Evolutionary conservation across 805 yeast genomes (phyloP), one percentile per base, ranked within the genome.

Genomic region (Candida ovalis): DNA sequence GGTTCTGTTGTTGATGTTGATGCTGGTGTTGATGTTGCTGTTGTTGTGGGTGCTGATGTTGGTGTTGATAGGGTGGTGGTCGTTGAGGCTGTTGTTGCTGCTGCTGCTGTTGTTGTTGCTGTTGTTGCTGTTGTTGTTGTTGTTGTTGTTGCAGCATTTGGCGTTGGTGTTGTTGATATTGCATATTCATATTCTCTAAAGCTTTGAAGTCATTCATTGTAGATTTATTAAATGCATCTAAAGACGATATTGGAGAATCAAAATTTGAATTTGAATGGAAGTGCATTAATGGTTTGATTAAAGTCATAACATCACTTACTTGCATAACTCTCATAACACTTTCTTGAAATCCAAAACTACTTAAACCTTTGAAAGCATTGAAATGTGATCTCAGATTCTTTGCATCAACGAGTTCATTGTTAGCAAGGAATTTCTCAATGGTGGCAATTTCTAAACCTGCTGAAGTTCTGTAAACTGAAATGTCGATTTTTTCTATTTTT

Each of bases 241-340:
- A 51, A 0, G 90, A 88, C 30, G 83, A 77, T 5, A 64, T 64
- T 3, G 77, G 71, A 23, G 78, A 72, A 28, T 70, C 70, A 6
- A 74, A 65, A 48, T 71, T 68, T 9, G 86, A 76, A 55, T 74
- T 80, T 10, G 74, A 69, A 45, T 60, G 64, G 43, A 60, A 63
- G 35, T 61, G 59, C 81, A 87, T 81, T 47, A 89, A 67, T 5
- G 86, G 81, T 47, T 78, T 76, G 53, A 88, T 72, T 51, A 80
- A 79, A 0, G 89, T 74, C 88, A 89, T 85, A 9, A 84, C 84
- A 63, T 88, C 94, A 38, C 89, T 77, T 4, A 86, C 79, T 63
- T 87, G 92, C 68, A 88, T 66, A 21, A 83, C 73, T 50, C 92
- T 70, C 80, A 87, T 77, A 6, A 87, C 81, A 36, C 76, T 75